Evolutionary conservation across 1,139 yeast genomes (phyloP), one percentile per base, ranked within the genome.

Genomic region (Geotrichum cucujoidarum): DNA sequence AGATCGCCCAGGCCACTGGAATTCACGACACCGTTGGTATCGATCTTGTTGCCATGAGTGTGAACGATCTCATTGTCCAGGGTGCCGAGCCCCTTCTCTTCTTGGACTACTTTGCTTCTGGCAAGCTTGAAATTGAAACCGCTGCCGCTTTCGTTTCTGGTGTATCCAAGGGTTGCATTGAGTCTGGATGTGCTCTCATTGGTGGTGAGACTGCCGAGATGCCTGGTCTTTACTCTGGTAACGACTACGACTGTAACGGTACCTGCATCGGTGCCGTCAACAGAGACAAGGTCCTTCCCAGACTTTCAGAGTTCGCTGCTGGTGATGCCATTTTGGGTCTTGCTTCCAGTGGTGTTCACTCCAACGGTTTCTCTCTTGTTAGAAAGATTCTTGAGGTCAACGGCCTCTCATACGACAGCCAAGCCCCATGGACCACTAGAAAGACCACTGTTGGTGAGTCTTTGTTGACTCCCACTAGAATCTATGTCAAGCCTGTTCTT

Each of bases 151-250:
- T 94, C 61, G 97, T 94, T 44, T 74, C 80, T 53, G 98, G 98
- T 66, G 97, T 94, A 55, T 97, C 97, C 42, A 85, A 86, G 57
- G 99, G 98, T 47, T 94, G 99, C 75, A 82, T 83, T 55, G 79
- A 80, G 60, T 88, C 98, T 33, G 96, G 95, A 13, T 92, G 98
- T 76, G 98, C 99, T 7, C 76, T 94, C 54, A 97, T 94, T 53
- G 99, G 99, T 49, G 99, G 98, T 57, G 98, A 94, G 69, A 94
- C 99, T 43, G 87, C 95, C 50, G 99, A 94, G 74, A 94, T 94
- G 99, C 99, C 99, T 36, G 98, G 98, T 57, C 88, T 94, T 84
- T 94, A 94, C 64, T 85, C 82, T 51, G 89, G 81, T 51, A 95
- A 94, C 40, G 98, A 94, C 68, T 94, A 94, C 65, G 99, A 94